These are phyloP conservation scores for Sporothrix sp. DNA, from an alignment of 2,329 filamentous ascomycete genomes.

Conservation along the genomic window DNA sequence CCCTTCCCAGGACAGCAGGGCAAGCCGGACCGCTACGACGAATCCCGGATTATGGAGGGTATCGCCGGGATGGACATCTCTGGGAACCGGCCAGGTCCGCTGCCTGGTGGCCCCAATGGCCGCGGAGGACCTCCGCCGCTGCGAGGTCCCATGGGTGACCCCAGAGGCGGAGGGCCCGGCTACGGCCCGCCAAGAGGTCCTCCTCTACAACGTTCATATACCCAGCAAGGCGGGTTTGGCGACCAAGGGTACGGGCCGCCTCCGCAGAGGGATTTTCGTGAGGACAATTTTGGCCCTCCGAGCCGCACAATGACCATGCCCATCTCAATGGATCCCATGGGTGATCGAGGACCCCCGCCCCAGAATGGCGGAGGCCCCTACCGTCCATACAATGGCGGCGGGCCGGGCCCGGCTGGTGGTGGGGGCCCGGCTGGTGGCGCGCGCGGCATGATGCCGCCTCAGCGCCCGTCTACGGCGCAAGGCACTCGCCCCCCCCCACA, in stretches of 20 bases:
- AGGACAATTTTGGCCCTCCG: constrained; percentile 40
- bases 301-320: constrained; percentile 55
- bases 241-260: constrained; percentile 26
- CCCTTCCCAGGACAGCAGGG: constrained; percentile 33
- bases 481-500: constrained; percentile 44
- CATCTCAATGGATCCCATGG: constrained; percentile 32
- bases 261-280: constrained; percentile 24
- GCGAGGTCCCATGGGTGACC: constrained; percentile 20
- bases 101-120: constrained; percentile 9
- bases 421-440: constrained; percentile 18
- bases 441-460: constrained; percentile 31
- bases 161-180: constrained; percentile 17
- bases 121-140: constrained; percentile 18
- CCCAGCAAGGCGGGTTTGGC: constrained; percentile 21
- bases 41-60: constrained; percentile 31
- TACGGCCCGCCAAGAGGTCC: constrained; percentile 19
- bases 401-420: constrained; percentile 17
- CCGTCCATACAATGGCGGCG: constrained; percentile 32
- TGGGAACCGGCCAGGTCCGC: constrained; percentile 20
- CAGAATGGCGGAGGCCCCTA: constrained; percentile 24
- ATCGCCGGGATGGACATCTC: constrained; percentile 34
- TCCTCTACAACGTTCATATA: constrained; percentile 15
- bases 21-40: constrained; percentile 32
- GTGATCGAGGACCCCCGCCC: constrained; percentile 29
- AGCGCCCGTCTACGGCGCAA: constrained; percentile 46